A percentile compares a stretch with the other conserved stretches of the same genome.
phyloP scores from a whole-genome alignment of 2,329 filamentous ascomycete genomes.

The Stenocarpella maydis region DNA sequence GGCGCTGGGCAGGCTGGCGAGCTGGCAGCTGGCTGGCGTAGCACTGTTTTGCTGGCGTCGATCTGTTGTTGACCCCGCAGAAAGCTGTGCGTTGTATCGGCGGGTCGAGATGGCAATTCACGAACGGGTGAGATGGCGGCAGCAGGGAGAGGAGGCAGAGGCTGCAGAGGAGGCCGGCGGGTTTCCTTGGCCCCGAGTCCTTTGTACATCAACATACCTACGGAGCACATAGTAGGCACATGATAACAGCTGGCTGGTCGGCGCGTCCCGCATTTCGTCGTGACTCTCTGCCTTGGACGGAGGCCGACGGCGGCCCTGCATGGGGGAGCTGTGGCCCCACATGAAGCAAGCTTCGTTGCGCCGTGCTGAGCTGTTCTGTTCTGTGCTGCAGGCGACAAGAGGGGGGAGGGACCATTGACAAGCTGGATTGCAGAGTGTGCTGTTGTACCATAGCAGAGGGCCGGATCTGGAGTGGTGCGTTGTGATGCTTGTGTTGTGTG shows the following conservation, averaged over 20 bases:
- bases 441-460: too few relatives aligned
- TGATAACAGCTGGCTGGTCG: too few relatives aligned
- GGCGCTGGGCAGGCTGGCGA: neutral
- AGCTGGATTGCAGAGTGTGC: too few relatives aligned
- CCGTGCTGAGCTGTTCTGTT: too few relatives aligned
- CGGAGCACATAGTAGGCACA: too few relatives aligned
- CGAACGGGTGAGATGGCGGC: neutral
- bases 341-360: neutral
- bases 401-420: too few relatives aligned
- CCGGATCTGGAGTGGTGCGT: too few relatives aligned
- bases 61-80: slow-evolving; percentile 9
- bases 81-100: neutral
- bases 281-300: neutral
- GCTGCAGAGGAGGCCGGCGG: neutral
- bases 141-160: too few relatives aligned
- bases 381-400: too few relatives aligned
- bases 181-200: neutral
- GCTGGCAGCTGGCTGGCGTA: neutral
- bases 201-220: too few relatives aligned
- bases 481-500: too few relatives aligned
- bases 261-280: neutral
- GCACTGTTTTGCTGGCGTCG: neutral
- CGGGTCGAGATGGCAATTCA: slow-evolving; percentile 1
- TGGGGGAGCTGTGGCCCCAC: neutral
- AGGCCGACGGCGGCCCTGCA: neutral